These are phyloP conservation scores for Clausena lansium DNA, from an alignment of 345 rosid genomes.

Conservation along the genomic window DNA sequence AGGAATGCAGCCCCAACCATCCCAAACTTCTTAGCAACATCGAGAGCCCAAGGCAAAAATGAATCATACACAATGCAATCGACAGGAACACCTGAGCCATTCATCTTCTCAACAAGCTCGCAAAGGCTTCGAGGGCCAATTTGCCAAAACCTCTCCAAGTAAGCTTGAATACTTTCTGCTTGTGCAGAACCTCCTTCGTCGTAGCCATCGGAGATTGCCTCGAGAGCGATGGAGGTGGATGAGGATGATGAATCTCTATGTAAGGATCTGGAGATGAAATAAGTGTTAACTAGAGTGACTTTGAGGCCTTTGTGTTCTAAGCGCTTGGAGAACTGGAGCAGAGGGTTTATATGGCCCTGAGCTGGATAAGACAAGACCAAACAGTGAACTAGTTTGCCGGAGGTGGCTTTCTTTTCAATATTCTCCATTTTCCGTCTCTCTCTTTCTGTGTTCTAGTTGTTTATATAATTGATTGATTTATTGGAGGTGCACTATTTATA, in stretches of 20 bases:
- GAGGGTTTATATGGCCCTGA: slow-evolving; percentile 41
- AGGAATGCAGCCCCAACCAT: slow-evolving; percentile 21
- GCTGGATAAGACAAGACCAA: no score
- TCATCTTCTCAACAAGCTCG: slow-evolving; percentile 8
- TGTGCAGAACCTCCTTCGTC: slow-evolving; percentile 15
- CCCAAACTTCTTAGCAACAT: slow-evolving; percentile 34
- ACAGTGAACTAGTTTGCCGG: no score
- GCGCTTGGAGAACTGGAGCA: slow-evolving; percentile 41
- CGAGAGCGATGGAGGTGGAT: background rate
- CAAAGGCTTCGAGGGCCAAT: slow-evolving; percentile 20
- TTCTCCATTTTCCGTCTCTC: no score
- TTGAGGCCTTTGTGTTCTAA: slow-evolving; percentile 1
- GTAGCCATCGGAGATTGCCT: slow-evolving; percentile 30
- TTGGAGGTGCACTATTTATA: no score
- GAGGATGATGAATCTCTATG: slow-evolving; percentile 7
- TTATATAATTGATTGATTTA: no score
- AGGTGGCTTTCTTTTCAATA: no score
- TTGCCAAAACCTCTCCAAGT: slow-evolving; percentile 9
- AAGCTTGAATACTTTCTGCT: slow-evolving; percentile 1
- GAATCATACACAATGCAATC: slow-evolving; percentile 26
- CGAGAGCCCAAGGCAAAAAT: slow-evolving; percentile 30
- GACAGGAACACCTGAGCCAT: slow-evolving; percentile 9
- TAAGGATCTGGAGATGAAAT: slow-evolving; percentile 17
- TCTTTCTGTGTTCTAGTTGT: no score
- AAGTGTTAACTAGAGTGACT: slow-evolving; percentile 23